Percentiles rank a stretch among this genome's conserved stretches.
Conservation (phyloP, 2,329 filamentous ascomycete genomes). For the Aspergillus latus region DNA sequence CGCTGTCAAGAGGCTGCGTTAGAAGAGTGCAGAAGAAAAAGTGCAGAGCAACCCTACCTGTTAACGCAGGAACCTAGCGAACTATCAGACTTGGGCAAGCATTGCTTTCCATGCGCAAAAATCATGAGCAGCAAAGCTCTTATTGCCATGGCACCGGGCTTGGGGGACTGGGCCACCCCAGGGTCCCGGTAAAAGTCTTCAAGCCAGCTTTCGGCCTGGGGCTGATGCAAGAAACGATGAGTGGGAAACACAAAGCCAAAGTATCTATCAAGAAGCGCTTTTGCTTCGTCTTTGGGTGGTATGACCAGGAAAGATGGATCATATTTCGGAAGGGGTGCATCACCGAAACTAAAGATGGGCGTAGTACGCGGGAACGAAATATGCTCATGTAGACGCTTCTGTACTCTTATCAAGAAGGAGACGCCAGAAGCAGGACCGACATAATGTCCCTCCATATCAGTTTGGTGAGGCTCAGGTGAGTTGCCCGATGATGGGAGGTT, state of each 20-base stretch:
- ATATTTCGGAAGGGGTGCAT: conserved; percentile 15
- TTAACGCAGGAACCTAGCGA: conserved; percentile 18
- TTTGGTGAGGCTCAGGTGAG: conserved; percentile 20
- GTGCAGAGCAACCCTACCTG: conserved; percentile 10
- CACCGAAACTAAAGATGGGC: conserved; percentile 21
- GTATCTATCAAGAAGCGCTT: conserved; percentile 17
- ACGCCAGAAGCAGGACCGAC: conserved; percentile 19
- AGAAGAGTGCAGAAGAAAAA: neutral
- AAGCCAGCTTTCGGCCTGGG: conserved; percentile 18
- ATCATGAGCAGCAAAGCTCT: conserved; percentile 54
- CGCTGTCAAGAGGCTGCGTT: conserved; percentile 5
- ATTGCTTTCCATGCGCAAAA: conserved; percentile 53
- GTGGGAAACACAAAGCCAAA: conserved; percentile 25
- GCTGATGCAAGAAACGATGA: conserved; percentile 23
- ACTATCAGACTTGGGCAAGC: conserved; percentile 33
- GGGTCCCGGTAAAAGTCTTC: conserved; percentile 18
- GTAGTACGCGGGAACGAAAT: conserved; percentile 14
- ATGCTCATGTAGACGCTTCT: conserved; percentile 17
- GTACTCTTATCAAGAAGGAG: conserved; percentile 20
- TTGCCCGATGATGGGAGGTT: conserved; percentile 9
- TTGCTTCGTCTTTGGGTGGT: conserved; percentile 13
- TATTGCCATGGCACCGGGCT: conserved; percentile 21
- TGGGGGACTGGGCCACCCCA: neutral
- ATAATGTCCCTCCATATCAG: conserved; percentile 21
- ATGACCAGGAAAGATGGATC: conserved; percentile 18